Conservation (phyloP, 2,329 filamentous ascomycete species). For the Microdochium nivale region DNA sequence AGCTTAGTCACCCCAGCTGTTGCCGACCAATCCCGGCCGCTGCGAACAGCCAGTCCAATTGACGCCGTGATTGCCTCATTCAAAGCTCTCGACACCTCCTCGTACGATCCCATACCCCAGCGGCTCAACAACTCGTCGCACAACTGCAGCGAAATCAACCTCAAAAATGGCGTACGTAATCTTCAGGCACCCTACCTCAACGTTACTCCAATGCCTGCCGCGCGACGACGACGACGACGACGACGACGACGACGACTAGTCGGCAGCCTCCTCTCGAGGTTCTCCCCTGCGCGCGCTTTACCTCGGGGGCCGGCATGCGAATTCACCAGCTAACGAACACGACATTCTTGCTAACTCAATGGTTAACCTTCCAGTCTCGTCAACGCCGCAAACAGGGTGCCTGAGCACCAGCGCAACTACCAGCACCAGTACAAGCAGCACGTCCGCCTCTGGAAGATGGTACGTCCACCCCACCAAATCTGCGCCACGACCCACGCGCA, state of each 20-base stretch:
- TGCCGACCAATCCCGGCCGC: neutral
- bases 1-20: constrained; percentile 7
- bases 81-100: constrained; percentile 4
- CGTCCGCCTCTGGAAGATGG: constrained; percentile 69
- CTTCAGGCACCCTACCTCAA: neutral
- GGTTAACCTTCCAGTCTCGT: constrained; percentile 38
- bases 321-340: neutral
- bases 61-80: constrained; percentile 10
- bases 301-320: neutral
- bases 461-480: constrained; percentile 34
- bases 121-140: neutral
- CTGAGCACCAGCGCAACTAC: constrained; percentile 65
- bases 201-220: neutral
- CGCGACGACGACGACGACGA: no score
- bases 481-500: neutral
- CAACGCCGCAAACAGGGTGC: constrained; percentile 70
- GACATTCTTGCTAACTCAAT: neutral
- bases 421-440: constrained; percentile 63
- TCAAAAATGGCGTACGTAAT: neutral
- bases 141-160: neutral
- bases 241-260: neutral
- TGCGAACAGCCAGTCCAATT: constrained; percentile 3
- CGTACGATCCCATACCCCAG: constrained; percentile 1
- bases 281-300: neutral
- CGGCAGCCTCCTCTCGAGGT: neutral